Conservation (phyloP, 108 stramenopile species). For the Schizochytrium sp. region DNA sequence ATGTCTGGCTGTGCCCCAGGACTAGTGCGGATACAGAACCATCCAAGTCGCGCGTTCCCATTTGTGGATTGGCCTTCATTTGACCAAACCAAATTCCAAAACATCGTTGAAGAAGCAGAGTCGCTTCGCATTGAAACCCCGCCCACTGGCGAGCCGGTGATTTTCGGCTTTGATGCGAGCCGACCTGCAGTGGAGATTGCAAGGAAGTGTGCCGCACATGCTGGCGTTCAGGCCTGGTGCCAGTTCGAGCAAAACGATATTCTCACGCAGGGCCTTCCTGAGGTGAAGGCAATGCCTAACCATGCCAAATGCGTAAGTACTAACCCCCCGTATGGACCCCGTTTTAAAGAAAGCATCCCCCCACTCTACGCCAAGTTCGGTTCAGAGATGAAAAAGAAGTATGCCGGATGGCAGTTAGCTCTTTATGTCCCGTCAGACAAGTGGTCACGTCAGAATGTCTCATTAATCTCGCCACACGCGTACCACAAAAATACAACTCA, state of each 20-base stretch:
- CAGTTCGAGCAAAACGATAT: neutral
- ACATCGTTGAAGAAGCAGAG: slow-evolving; percentile 19
- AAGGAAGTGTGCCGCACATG: neutral
- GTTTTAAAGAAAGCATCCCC: too few relatives aligned
- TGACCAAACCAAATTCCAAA: neutral
- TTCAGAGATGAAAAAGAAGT: too few relatives aligned
- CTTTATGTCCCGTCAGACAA: too few relatives aligned
- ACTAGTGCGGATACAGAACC: neutral
- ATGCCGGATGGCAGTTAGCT: too few relatives aligned
- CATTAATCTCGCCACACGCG: too few relatives aligned
- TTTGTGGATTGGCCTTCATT: slow-evolving; percentile 30
- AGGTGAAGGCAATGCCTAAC: neutral
- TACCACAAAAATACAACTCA: too few relatives aligned
- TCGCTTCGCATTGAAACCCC: slow-evolving; percentile 10
- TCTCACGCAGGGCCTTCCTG: neutral
- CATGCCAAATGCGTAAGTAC: neutral
- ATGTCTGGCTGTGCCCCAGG: neutral
- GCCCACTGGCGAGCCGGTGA: neutral
- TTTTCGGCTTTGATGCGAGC: neutral
- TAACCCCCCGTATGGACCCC: slow-evolving; percentile 47
- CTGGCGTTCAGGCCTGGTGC: neutral
- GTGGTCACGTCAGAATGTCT: too few relatives aligned
- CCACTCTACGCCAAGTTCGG: too few relatives aligned
- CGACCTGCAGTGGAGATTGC: neutral
- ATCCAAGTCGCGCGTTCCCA: neutral